Evolutionary conservation across 306 rosid genomes (phyloP).

Genomic region (Cucurbita maxima): DNA sequence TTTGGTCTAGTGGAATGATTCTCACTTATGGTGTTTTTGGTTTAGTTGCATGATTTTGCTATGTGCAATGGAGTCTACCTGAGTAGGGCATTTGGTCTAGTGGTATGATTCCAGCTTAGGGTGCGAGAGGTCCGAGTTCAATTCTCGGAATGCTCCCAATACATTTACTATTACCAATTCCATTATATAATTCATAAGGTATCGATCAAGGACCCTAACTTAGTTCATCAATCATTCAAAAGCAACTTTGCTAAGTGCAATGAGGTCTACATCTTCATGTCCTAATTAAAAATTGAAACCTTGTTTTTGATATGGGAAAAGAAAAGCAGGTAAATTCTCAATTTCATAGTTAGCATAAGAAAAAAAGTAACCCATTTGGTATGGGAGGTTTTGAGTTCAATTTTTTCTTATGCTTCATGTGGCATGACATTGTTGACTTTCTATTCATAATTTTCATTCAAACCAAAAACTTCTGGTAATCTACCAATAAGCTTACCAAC

Average conservation of each 20-base stretch:
- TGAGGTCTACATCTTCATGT: no score
- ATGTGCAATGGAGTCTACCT: no score
- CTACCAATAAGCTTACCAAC: no score
- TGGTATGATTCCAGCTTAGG: slow-evolving; percentile 43
- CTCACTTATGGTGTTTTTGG: not conserved
- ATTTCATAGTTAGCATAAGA: no score
- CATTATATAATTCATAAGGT: no score
- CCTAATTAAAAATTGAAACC: no score
- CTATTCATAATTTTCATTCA: not conserved
- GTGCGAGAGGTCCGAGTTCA: slow-evolving; percentile 45
- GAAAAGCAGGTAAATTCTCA: no score
- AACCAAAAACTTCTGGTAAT: not conserved
- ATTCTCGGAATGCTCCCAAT: slow-evolving; percentile 8
- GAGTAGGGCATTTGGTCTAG: slow-evolving; percentile 25
- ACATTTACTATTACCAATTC: not conserved
- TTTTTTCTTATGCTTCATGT: no score
- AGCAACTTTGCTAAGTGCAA: no score
- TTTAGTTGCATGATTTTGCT: not conserved
- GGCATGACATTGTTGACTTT: not conserved
- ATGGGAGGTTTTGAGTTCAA: not conserved
- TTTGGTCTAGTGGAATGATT: not conserved
- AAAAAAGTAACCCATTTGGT: no score
- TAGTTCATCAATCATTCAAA: not conserved
- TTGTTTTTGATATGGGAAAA: no score
- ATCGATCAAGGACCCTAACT: no score